Conservation (phyloP, 768 basidiomycete genomes). For the Macrolepiota albuminosa region DNA sequence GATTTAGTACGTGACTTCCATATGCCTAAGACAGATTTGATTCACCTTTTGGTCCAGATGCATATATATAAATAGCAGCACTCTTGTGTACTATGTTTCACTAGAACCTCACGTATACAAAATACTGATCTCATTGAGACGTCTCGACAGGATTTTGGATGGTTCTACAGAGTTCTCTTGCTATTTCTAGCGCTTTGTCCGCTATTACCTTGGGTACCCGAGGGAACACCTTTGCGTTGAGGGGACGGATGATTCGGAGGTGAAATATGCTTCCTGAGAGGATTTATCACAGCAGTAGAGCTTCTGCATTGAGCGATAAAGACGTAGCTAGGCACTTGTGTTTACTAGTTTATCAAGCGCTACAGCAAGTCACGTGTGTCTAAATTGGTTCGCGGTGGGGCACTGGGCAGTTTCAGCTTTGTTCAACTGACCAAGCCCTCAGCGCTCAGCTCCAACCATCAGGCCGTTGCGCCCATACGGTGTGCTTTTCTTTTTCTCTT, state of each 20-base stretch:
- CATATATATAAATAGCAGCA: not conserved
- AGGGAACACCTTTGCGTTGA: not conserved
- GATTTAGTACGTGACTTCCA: not conserved
- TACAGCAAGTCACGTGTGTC: conserved; percentile 10
- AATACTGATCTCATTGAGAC: not conserved
- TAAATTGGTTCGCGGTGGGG: conserved; percentile 15
- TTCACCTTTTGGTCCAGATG: not conserved
- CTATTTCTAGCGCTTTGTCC: not conserved
- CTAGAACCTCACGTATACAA: not conserved
- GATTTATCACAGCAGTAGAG: not conserved
- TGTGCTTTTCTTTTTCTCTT: not conserved
- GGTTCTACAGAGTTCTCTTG: not conserved
- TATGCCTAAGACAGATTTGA: not conserved
- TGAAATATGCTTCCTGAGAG: not conserved
- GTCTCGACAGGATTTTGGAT: not conserved
- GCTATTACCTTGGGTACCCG: not conserved
- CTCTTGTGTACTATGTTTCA: not conserved
- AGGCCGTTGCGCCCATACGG: not conserved
- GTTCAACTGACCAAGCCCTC: not conserved
- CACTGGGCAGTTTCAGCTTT: not conserved
- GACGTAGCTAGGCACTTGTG: too few species aligned
- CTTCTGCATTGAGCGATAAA: not conserved
- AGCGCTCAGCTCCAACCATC: not conserved
- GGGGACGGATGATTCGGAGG: not conserved
- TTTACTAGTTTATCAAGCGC: too few species aligned